Percentiles rank a stretch among this genome's conserved stretches.
phyloP scores from a whole-genome alignment of 495 filamentous ascomycete genomes.

The Filosporella fistucella region DNA sequence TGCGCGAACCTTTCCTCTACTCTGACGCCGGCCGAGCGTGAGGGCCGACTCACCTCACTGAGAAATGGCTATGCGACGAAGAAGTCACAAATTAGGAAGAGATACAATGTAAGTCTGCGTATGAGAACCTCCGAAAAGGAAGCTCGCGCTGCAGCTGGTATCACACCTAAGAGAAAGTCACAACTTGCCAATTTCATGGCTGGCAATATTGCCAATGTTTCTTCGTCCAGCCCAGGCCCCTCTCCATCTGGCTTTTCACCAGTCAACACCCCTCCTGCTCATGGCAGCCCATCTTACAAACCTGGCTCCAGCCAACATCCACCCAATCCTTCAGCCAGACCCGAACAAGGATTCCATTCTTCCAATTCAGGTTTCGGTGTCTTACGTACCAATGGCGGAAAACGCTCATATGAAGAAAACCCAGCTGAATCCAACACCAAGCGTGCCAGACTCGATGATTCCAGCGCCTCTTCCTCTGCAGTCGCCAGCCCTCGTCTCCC shows the following conservation, averaged over 20 bases:
- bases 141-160: background rate
- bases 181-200: background rate
- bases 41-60: background rate
- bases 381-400: background rate
- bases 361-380: background rate
- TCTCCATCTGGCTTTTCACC: conserved; percentile 4
- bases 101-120: conserved; percentile 19
- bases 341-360: background rate
- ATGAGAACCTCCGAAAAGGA: conserved; percentile 18
- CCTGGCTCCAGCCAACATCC: background rate
- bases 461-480: background rate
- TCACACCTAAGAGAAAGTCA: background rate
- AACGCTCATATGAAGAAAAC: background rate
- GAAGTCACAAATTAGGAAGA: conserved; percentile 20
- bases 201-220: background rate
- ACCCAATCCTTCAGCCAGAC: background rate
- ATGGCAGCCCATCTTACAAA: background rate
- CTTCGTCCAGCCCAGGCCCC: background rate
- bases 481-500: background rate
- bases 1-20: background rate
- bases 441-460: background rate
- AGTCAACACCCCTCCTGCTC: conserved; percentile 4
- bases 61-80: conserved; percentile 18
- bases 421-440: conserved; percentile 1
- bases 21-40: background rate